Evolutionary conservation across 116 monocot species (phyloP), one percentile per base, ranked within the genome.

Genomic region (Phalaenopsis hybrid): DNA sequence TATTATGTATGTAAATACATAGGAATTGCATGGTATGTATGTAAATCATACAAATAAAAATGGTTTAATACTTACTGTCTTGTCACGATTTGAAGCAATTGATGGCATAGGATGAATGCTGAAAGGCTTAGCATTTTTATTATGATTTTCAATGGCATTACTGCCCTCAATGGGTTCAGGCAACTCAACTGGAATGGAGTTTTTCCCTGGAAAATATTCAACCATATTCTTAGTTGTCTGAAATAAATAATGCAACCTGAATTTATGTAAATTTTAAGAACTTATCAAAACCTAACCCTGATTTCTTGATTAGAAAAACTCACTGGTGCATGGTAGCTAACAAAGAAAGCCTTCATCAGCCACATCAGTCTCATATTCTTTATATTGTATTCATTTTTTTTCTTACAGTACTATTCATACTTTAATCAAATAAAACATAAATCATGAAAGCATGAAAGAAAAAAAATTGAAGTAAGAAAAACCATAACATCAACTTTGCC

Each of bases 91-190:
- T 65, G 63, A 79, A 75, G 78, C 50, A 79, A 85, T 76, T 65
- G 81, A 67, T 77, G 88, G 81, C 33, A 90, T 34, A 31, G 87
- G 86, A 86, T 89, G 79, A 78, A 90, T 85, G 79, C 89, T 84
- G 75, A 82, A 82, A 76, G 87, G 81, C 58, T 89, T 90, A 34
- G 69, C 43, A 85, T 85, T 80, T 59, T 82, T 85, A 80, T 76
- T 81, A 50, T 80, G 57, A 74, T 75, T 84, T 57, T 89, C 93
- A 50, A 79, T 82, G 78, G 16, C 3, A 48, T 77, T 82, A 31
- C 57, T 85, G 83, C 67, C 84, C 20, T 84, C 93, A 81, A 50
- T 61, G 37, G 63, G 74, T 80, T 76, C 83, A 57, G 86, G 81
- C 77, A 88, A 73, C 85, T 88, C 88, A 83, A 92, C 82, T 23